Conservation (phyloP, 805 yeast genomes). For the Brettanomyces bruxellensis region DNA sequence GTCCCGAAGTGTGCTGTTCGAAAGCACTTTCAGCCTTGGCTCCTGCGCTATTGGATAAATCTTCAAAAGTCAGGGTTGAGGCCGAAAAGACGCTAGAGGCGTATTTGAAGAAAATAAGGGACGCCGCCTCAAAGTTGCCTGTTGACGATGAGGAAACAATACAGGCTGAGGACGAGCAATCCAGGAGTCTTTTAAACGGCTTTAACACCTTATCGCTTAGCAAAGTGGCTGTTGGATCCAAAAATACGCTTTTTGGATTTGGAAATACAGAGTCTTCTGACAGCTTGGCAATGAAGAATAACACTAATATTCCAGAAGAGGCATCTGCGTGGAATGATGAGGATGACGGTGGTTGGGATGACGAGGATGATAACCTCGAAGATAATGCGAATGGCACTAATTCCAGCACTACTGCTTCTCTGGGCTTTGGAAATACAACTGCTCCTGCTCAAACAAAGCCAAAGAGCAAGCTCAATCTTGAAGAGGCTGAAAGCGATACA, state of each 20-base stretch:
- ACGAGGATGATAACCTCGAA: constrained; percentile 21
- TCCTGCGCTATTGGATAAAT: constrained; percentile 70
- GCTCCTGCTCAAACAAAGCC: neutral
- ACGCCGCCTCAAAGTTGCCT: constrained; percentile 31
- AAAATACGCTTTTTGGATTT: neutral
- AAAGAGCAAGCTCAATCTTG: constrained; percentile 1
- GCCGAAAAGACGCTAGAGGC: constrained; percentile 61
- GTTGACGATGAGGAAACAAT: constrained; percentile 20
- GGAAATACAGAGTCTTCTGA: constrained; percentile 1
- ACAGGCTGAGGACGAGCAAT: constrained; percentile 1
- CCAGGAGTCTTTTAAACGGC: neutral
- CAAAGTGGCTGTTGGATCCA: neutral
- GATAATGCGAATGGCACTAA: constrained; percentile 12
- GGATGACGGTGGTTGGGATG: constrained; percentile 12
- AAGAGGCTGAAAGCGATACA: neutral
- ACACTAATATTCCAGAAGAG: neutral
- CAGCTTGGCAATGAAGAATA: neutral
- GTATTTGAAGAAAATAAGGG: constrained; percentile 46
- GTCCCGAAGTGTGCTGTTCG: constrained; percentile 68
- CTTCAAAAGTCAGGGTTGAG: constrained; percentile 57
- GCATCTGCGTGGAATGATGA: neutral
- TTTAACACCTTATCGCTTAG: neutral
- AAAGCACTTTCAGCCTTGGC: constrained; percentile 80
- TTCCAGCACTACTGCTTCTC: neutral
- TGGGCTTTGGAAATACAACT: neutral